These are phyloP conservation scores for Fusarium oligoseptatum DNA, from an alignment of 2,329 filamentous ascomycete genomes.

Conservation along the genomic window DNA sequence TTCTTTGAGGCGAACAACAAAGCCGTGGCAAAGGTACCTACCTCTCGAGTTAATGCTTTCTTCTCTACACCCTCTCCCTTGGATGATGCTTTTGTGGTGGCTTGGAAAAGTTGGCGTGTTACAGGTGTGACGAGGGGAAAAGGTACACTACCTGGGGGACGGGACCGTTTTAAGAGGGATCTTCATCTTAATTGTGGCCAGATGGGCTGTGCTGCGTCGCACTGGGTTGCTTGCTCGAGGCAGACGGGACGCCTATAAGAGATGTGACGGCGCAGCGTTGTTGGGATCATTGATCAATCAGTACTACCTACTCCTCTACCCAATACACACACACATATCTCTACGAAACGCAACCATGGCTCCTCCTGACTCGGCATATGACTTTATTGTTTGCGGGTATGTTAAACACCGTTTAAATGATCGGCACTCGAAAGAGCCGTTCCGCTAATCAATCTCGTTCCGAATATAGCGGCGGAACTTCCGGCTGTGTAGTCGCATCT, in stretches of 20 bases:
- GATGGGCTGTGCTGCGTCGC: not conserved
- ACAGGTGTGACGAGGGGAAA: slow-evolving; percentile 12
- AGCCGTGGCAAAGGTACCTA: not conserved
- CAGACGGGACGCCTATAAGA: slow-evolving; percentile 17
- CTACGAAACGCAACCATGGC: slow-evolving; percentile 30
- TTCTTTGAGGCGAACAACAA: slow-evolving; percentile 5
- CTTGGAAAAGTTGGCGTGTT: slow-evolving; percentile 1
- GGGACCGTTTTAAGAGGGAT: slow-evolving; percentile 16
- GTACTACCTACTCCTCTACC: not conserved
- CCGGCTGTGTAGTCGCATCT: slow-evolving; percentile 54
- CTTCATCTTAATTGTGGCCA: slow-evolving; percentile 7
- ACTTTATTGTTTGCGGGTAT: slow-evolving; percentile 54
- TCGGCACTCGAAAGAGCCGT: not conserved
- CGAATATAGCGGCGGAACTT: slow-evolving; percentile 51
- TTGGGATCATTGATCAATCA: not conserved
- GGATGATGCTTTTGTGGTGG: not conserved
- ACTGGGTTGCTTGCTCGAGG: not conserved
- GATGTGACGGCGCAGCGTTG: slow-evolving; percentile 6
- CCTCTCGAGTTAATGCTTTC: not conserved
- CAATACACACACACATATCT: not conserved
- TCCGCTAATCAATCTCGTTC: slow-evolving; percentile 12
- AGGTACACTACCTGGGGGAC: not conserved
- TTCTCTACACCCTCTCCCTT: not conserved
- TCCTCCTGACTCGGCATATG: slow-evolving; percentile 43
- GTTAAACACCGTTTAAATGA: slow-evolving; percentile 16